Evolutionary conservation across 192 early-diverging fungal genomes (phyloP), one percentile per base, ranked within the genome.

Genomic region (Irineochytrium annulatum): DNA sequence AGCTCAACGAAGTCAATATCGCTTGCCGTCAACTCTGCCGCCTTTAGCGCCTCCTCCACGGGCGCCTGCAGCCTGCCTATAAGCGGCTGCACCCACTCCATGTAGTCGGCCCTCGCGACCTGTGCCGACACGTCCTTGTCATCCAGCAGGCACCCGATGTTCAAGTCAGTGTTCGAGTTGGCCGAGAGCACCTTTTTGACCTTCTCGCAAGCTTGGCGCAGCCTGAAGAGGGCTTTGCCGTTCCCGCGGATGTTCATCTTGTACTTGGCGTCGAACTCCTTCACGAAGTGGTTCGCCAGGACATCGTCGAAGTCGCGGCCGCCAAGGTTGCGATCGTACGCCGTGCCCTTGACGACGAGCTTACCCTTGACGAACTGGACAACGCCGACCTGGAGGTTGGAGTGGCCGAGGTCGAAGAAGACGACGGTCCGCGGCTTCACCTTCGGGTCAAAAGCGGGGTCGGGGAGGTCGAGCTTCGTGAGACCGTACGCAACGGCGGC

Each of bases 401-500:
- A 91, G 78, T 94, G 88, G 51, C 94, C 94, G 32, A 95, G 76
- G 76, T 97, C 93, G 34, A 91, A 89, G 76, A 97, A 89, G 52
- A 87, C 88, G 34, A 97, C 89, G 69, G 86, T 89, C 57, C 87
- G 86, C 58, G 93, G 83, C 69, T 86, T 84, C 71, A 75, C 80
- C 55, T 93, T 90, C 29, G 69, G 44, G 28, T 73, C 62, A n/a
- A 41, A 8, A 16, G 57, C 55, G 34, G 70, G 67, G 78, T 96
- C 92, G 59, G 94, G 94, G 57, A 97, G 82, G 73, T 97, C 94
- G 34, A 79, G 81, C 82, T 93, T 94, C 72, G 94, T 97, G 74
- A 97, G 95, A 74, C 94, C 94, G 68, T 97, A 97, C 35, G 88
- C 94, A 57, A 97, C 85, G 24, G 94, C 93, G 45, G 86, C 75